Evolutionary conservation across 1,139 yeast species (phyloP).

Genomic region (Groenewaldozyma sp.): DNA sequence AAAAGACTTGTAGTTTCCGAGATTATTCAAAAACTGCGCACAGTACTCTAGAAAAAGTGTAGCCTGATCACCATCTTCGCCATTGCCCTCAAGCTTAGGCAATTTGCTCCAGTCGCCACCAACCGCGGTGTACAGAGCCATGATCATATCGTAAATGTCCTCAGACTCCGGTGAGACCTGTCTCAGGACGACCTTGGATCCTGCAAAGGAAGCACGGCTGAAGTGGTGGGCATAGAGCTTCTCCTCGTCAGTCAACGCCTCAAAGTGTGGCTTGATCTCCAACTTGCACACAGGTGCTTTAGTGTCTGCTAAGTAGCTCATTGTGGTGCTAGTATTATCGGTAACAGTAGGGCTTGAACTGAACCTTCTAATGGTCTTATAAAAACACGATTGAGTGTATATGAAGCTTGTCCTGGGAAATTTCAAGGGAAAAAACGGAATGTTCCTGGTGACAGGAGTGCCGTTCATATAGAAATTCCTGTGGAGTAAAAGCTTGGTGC

Average conservation of each 20-base stretch:
- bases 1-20: constrained; percentile 83
- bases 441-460: too few relatives aligned
- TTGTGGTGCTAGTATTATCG: constrained; percentile 1
- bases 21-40: constrained; percentile 67
- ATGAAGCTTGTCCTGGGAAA: too few relatives aligned
- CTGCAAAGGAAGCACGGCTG: constrained; percentile 74
- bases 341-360: too few relatives aligned
- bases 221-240: constrained; percentile 72
- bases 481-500: too few relatives aligned
- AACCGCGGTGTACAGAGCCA: constrained; percentile 45
- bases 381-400: too few relatives aligned
- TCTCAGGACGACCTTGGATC: constrained; percentile 67
- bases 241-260: constrained; percentile 43
- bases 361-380: too few relatives aligned
- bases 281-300: constrained; percentile 36
- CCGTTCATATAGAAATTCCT: too few relatives aligned
- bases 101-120: constrained; percentile 44
- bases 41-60: constrained; percentile 50
- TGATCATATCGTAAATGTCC: constrained; percentile 56
- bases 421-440: too few relatives aligned
- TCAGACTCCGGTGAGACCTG: constrained; percentile 85
- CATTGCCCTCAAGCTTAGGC: constrained; percentile 30
- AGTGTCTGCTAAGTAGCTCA: constrained; percentile 34
- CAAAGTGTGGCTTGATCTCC: constrained; percentile 36
- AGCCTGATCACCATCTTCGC: constrained; percentile 43